Evolutionary conservation across 768 basidiomycete species (phyloP), one percentile per base, ranked within the genome.

Genomic region (Cystofilobasidium ferigula): DNA sequence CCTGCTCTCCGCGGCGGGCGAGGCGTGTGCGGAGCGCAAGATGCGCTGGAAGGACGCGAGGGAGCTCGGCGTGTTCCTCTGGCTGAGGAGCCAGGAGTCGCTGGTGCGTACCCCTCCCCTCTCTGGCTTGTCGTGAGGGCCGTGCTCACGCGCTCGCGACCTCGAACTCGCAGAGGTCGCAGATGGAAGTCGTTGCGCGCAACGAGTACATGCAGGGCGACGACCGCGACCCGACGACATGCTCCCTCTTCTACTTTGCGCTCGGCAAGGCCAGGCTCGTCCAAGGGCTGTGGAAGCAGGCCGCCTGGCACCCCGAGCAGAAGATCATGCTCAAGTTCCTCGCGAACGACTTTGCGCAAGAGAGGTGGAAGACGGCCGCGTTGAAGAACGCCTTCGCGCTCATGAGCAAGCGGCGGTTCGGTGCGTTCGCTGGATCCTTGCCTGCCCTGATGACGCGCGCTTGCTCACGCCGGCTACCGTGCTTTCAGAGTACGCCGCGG

Each of bases 311-410:
- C 71, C 87, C 84, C 70, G 95, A 98, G 70, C 91, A 95, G 71
- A 71, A 80, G 7, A 72, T 84, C 61, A 98, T 90, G 91, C 80
- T 99, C 67, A 92, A 88, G 72, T 97, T 99, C 75, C 76, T 99
- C 12, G 79, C 83, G 38, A 95, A 99, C 72, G 86, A 99, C 75
- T 99, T 99, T 70, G 80, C 81, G 2, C 79, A 86, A 63, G 78
- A 84, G 0, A 82, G 89, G 30, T 97, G 93, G 93, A 84, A 84
- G 67, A 90, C 88, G 12, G 93, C 92, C 0, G 95, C 95, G 1
- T 77, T 89, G 65, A 99, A 99, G 79, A 99, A 99, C 74, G 95
- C 95, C 10, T 99, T 86, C 76, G 89, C 90, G 0, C 77, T 99
- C 48, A 75, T 99, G 65, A 81, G 87, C 72, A 98, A 94, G 78